phyloP scores from a whole-genome alignment of 129 eudicot species.

The Escallonia herrerae region DNA sequence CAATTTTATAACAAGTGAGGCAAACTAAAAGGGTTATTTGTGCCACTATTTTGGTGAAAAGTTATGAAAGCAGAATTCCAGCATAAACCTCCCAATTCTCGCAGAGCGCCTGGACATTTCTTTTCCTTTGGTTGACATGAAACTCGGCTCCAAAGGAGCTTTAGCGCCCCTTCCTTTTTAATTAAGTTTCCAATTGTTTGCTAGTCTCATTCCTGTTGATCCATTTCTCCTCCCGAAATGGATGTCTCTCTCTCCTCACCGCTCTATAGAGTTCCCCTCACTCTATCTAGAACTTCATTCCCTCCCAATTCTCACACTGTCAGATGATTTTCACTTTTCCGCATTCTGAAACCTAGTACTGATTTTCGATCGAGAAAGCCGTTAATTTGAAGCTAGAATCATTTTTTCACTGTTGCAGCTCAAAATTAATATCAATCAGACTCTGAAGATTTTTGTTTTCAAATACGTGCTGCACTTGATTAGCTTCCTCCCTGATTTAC shows the following conservation, averaged over 20 bases:
- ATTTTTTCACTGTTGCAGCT: constrained; percentile 18
- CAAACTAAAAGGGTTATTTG: too few species aligned
- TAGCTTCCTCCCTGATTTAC: constrained; percentile 71
- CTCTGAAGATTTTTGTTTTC: constrained; percentile 46
- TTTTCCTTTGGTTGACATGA: too few species aligned
- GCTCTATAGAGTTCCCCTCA: constrained; percentile 13
- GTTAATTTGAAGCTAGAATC: constrained; percentile 7
- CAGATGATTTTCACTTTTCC: constrained; percentile 11
- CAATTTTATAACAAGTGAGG: too few species aligned
- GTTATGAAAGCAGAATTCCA: too few species aligned
- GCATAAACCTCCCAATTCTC: too few species aligned
- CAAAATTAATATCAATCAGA: constrained; percentile 12
- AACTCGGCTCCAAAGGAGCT: too few species aligned
- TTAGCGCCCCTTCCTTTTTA: too few species aligned
- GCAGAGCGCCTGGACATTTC: too few species aligned
- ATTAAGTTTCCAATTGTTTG: too few species aligned
- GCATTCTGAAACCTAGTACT: not conserved
- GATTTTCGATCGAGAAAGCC: constrained; percentile 10
- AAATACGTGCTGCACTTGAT: constrained; percentile 91
- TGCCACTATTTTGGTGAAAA: too few species aligned
- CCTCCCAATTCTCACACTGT: constrained; percentile 15
- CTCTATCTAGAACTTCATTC: constrained; percentile 17
- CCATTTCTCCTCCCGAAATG: too few species aligned
- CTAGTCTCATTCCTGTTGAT: too few species aligned
- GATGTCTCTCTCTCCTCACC: not conserved